Evolutionary conservation across 768 basidiomycete species (phyloP), one percentile per base, ranked within the genome.

Genomic region (Boletus sp.): DNA sequence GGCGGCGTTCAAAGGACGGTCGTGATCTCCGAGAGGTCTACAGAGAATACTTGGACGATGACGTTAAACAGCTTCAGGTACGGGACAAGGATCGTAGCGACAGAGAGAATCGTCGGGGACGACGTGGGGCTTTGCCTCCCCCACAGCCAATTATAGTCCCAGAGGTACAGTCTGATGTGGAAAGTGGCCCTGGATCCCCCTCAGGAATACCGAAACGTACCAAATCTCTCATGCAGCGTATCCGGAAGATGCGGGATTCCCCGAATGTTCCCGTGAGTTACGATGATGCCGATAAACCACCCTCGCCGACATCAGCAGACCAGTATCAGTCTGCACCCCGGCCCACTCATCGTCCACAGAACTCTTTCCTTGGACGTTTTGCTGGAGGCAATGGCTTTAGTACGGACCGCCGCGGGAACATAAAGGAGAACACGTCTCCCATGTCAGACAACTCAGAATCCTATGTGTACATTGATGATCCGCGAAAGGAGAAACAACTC

Each of bases 211-310:
- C 87, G 9, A 89, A 87, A 70, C 87, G 92, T 30, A 83, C 83
- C 62, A 92, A 85, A 72, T 92, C 89, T 14, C 75, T 94, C 60
- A 93, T 94, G 83, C 88, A 93, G 46, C 88, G 92, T 54, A 89
- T 94, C 68, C 85, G 89, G 56, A 90, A 85, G 73, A 92, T 93
- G 90, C 85, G 91, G 36, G 91, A 93, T 65, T 76, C 86, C 9
- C 91, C 91, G 10, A 93, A 92, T 59, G 85, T 92, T 1, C 91
- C 91, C 15, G 80, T 89, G n/a, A 73, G 68, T 29, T 71, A 76
- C 36, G 78, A 80, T n/a, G 59, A 62, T 17, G 69, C 68, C 32
- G 71, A 76, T 32, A 78, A 75, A 24, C 75, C 75, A 7, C 76
- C 77, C 10, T 83, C 83, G 1, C 77, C 80, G 1, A 79, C 76